A percentile compares a stretch with the other conserved stretches of the same genome.
These are phyloP conservation scores for Coleophoma eucalyptorum DNA, from an alignment of 2,329 filamentous ascomycete species.

Conservation along the genomic window DNA sequence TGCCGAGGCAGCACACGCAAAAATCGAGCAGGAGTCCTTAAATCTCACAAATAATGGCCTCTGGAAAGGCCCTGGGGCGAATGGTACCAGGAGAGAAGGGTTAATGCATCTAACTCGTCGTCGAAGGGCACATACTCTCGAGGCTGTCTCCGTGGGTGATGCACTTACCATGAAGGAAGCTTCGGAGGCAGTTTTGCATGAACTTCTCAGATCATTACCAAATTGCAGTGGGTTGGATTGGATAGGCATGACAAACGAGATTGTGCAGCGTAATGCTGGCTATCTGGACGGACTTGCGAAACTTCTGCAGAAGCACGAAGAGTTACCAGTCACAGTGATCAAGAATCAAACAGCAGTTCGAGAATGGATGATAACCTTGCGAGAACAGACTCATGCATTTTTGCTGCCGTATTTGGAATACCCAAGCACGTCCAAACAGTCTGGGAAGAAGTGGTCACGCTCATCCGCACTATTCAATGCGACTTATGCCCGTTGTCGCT, in stretches of 20 bases:
- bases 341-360: conserved; percentile 22
- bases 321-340: conserved; percentile 6
- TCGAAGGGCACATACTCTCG: conserved; percentile 33
- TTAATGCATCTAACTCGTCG: conserved; percentile 32
- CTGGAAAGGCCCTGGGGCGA: conserved; percentile 29
- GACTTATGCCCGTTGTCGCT: conserved; percentile 37
- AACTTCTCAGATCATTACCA: conserved; percentile 16
- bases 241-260: conserved; percentile 35
- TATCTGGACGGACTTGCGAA: conserved; percentile 29
- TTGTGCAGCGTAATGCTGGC: conserved; percentile 34
- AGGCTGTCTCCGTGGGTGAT: conserved; percentile 26
- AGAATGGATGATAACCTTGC: conserved; percentile 28
- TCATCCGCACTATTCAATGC: conserved; percentile 29
- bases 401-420: conserved; percentile 42
- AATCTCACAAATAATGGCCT: conserved; percentile 38
- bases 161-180: conserved; percentile 29
- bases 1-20: conserved; percentile 26
- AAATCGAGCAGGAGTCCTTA: conserved; percentile 29
- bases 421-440: conserved; percentile 19
- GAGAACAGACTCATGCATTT: conserved; percentile 37
- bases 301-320: conserved; percentile 15
- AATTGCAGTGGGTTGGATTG: conserved; percentile 40
- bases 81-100: conserved; percentile 21
- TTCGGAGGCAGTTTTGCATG: conserved; percentile 26
- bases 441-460: conserved; percentile 23